phyloP scores from a whole-genome alignment of 768 basidiomycete genomes.

The Serpula lacrymans region DNA sequence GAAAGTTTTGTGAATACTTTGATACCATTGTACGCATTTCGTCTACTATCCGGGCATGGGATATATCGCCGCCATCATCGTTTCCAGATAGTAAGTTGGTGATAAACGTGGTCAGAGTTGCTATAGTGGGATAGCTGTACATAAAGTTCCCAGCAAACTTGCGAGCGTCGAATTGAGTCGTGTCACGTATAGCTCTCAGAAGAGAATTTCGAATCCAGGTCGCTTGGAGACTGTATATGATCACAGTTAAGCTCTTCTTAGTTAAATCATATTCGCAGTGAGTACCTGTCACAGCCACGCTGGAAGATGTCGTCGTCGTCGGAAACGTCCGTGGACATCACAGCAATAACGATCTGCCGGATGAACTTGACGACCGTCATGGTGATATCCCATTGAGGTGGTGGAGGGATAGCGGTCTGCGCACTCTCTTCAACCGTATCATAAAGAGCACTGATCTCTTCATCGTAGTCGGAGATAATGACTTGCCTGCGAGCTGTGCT shows the following conservation, averaged over 20 bases:
- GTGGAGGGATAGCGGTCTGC: too few relatives aligned
- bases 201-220: conserved; percentile 31
- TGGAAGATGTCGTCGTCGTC: conserved; percentile 39
- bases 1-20: too few relatives aligned
- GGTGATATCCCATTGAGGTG: too few relatives aligned
- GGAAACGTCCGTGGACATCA: conserved; percentile 7
- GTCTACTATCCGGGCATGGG: too few relatives aligned
- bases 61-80: too few relatives aligned
- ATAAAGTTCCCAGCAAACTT: too few relatives aligned
- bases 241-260: not conserved
- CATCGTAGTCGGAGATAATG: conserved; percentile 34
- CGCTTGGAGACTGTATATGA: conserved; percentile 28
- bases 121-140: conserved; percentile 27
- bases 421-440: conserved; percentile 28
- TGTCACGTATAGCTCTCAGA: too few relatives aligned
- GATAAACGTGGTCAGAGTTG: conserved; percentile 7
- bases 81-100: not conserved
- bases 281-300: conserved; percentile 39
- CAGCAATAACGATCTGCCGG: too few relatives aligned
- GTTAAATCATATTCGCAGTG: not conserved
- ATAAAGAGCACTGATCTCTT: conserved; percentile 40
- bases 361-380: too few relatives aligned
- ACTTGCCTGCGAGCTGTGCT: conserved; percentile 34
- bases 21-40: too few relatives aligned
- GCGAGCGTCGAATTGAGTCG: too few relatives aligned